A percentile compares a stretch with the other conserved stretches of the same genome.
Conservation (phyloP, 2,329 filamentous ascomycete genomes). For the Cytospora schulzeri region DNA sequence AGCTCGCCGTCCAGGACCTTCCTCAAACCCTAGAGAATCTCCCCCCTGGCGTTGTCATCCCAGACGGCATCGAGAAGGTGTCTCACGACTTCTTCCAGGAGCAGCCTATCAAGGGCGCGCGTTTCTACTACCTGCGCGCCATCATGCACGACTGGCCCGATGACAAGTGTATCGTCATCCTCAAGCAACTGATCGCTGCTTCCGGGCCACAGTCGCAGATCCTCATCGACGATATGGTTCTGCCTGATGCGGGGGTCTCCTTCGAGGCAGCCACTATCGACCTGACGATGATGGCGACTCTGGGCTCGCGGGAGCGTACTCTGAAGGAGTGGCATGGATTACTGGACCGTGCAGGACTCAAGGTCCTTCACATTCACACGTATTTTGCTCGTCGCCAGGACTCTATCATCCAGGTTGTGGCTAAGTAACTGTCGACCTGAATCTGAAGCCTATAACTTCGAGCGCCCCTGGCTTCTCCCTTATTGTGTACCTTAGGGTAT, state of each 20-base stretch:
- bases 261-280: constrained; percentile 39
- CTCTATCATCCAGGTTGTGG: constrained; percentile 29
- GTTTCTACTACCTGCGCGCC: constrained; percentile 42
- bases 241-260: constrained; percentile 39
- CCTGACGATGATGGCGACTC: constrained; percentile 40
- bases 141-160: constrained; percentile 45
- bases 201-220: constrained; percentile 41
- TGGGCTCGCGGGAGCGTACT: constrained; percentile 41
- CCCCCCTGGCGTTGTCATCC: background rate
- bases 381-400: constrained; percentile 27
- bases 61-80: constrained; percentile 20
- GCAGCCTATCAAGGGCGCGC: constrained; percentile 35
- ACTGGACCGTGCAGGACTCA: constrained; percentile 31
- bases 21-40: constrained; percentile 4
- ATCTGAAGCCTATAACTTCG: background rate
- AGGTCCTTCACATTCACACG: constrained; percentile 23
- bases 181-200: constrained; percentile 38
- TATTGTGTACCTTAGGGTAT: too few relatives aligned
- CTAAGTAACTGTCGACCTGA: constrained; percentile 11
- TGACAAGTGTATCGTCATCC: constrained; percentile 37
- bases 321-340: constrained; percentile 38
- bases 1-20: constrained; percentile 18
- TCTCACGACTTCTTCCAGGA: constrained; percentile 34
- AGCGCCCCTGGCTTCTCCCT: too few relatives aligned
- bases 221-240: constrained; percentile 47